Base-by-base conservation (phyloP, 2,329 filamentous ascomycete genomes). In the Alternaria alternata region DNA sequence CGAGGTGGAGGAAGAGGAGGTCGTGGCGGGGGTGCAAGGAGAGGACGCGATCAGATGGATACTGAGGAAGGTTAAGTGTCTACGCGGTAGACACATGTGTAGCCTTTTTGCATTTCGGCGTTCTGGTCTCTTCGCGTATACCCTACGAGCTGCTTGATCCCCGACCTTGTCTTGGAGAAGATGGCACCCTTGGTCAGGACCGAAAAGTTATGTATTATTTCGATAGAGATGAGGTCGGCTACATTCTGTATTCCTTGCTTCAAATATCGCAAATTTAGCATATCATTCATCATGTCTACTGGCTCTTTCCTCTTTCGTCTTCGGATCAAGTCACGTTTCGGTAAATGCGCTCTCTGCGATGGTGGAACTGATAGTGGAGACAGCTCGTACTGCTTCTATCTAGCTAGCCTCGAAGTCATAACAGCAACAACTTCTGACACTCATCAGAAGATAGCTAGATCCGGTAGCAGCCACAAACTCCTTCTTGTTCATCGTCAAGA, bases 21-120 rank as follows among this genome's bases (percentile, higher is more conserved):
- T 24, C 55, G 62, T 8, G 52, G 65, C 11, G 68, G 62, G 8
- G 61, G 54, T 0, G 66, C 81, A 22, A 86, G 85, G 71, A 83
- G 82, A 51, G 81, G 82, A 41, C 79, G 86, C 60, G 86, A 88
- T 75, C 83, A 89, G 51, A 93, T 93, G 91, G 91, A 94, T 78
- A 82, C 83, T 39, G 91, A 93, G 68, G 91, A 94, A 77, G 87
- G 89, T 64, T 92, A 47, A 18, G 14, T 38, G 36, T 18, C 16
- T 38, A 4, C 11, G 2, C 11, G 2, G 0, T 9, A 5, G 5
- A 1, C 6, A 4, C 12, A 12, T 36, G 16, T 39, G 3, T 11
- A 9, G 4, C 9, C 7, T 42, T 20, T 55, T 5, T 30, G 28
- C 6, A 22, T 57, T 57, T 24, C 34, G 26, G 28, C 24, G 39